Evolutionary conservation across 2,329 filamentous ascomycete genomes (phyloP).

Genomic region (Venturia aucupariae): DNA sequence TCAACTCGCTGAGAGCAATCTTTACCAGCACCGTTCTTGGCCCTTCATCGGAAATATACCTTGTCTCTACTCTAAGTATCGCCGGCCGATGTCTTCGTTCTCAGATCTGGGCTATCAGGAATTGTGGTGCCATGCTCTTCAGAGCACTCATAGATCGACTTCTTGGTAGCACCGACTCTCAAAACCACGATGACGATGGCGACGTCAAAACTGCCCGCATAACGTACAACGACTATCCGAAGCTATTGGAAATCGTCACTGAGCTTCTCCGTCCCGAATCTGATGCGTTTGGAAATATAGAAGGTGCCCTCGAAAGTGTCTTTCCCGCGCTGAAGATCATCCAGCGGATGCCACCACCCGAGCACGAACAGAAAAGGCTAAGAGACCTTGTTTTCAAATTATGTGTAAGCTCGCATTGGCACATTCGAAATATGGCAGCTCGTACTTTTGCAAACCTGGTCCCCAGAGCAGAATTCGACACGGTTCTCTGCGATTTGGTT

Average conservation of each 20-base stretch:
- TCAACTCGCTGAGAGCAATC: constrained; percentile 88
- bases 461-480: not conserved
- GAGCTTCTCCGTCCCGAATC: constrained; percentile 33
- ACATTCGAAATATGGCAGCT: constrained; percentile 72
- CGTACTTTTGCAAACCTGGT: constrained; percentile 47
- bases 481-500: not conserved
- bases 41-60: constrained; percentile 61
- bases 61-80: constrained; percentile 67
- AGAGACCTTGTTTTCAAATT: constrained; percentile 51
- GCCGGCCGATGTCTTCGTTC: constrained; percentile 39
- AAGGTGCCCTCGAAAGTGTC: constrained; percentile 40
- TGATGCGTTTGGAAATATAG: not conserved
- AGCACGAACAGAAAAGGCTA: constrained; percentile 45
- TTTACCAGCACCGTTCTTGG: constrained; percentile 76
- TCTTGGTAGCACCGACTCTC: constrained; percentile 60
- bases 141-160: constrained; percentile 74
- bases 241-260: constrained; percentile 54
- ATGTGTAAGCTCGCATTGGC: constrained; percentile 64
- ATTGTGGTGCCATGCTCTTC: constrained; percentile 84
- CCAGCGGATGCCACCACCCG: constrained; percentile 59
- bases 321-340: constrained; percentile 79
- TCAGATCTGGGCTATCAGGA: constrained; percentile 72
- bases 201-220: constrained; percentile 43
- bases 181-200: constrained; percentile 46
- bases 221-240: constrained; percentile 60